phyloP scores from a whole-genome alignment of 441 rosid genomes.

The Gossypium lobatum region DNA sequence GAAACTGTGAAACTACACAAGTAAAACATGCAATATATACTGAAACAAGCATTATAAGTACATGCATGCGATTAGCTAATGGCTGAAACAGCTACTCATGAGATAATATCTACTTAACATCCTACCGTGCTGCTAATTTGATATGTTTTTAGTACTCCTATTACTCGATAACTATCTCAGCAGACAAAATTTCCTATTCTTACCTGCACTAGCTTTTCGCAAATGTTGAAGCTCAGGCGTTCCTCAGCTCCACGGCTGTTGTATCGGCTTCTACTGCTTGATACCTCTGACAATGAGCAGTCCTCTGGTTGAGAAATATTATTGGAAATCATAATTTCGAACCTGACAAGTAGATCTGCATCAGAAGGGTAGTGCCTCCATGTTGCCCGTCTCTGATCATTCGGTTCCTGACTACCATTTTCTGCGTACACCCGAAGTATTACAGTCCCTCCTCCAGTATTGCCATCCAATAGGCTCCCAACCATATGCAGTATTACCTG shows the following conservation, averaged over 20 bases:
- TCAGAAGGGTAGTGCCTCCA: conserved; percentile 58
- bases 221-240: conserved; percentile 76
- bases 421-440: conserved; percentile 45
- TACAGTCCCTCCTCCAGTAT: conserved; percentile 40
- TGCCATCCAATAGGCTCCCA: conserved; percentile 56
- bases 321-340: conserved; percentile 48
- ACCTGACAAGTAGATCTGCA: conserved; percentile 59
- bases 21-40: not conserved
- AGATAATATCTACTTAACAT: not conserved
- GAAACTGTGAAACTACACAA: not conserved
- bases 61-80: not conserved
- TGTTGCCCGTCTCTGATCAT: conserved; percentile 63
- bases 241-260: conserved; percentile 47
- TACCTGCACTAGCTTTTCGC: conserved; percentile 91
- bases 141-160: not conserved
- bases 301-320: conserved; percentile 32
- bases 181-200: conserved; percentile 9
- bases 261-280: conserved; percentile 38
- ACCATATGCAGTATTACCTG: conserved; percentile 87
- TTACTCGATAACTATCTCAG: not conserved
- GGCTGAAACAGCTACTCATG: not conserved
- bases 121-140: not conserved
- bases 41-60: not conserved
- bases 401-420: conserved; percentile 60
- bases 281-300: conserved; percentile 34